phyloP scores from a whole-genome alignment of 177 flowering plant species.

The Vitis hybrid region DNA sequence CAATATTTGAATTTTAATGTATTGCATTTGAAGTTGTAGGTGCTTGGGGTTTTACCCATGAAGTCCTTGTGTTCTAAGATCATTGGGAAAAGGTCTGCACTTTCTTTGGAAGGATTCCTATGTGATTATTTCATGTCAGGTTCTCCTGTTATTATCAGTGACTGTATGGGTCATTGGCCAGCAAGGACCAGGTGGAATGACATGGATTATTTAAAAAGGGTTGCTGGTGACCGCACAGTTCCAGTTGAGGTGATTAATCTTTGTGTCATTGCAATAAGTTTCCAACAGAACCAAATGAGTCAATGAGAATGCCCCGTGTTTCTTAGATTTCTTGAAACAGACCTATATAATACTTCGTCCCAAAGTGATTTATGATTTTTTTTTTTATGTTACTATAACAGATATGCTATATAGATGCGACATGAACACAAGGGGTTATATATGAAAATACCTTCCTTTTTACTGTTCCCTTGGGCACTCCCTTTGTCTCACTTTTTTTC shows the following conservation, averaged over 20 bases:
- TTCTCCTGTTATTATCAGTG: slow-evolving; percentile 76
- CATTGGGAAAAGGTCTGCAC: slow-evolving; percentile 54
- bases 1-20: background rate
- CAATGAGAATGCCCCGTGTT: background rate
- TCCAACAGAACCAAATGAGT: background rate
- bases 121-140: slow-evolving; percentile 67
- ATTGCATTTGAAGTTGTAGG: slow-evolving; percentile 35
- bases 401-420: too few species aligned
- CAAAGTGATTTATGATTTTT: background rate
- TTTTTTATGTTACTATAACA: too few species aligned
- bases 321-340: too few species aligned
- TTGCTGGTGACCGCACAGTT: slow-evolving; percentile 91
- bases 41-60: slow-evolving; percentile 48
- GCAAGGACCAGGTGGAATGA: slow-evolving; percentile 84
- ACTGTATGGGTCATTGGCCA: slow-evolving; percentile 90
- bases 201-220: slow-evolving; percentile 65
- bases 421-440: too few species aligned
- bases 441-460: too few species aligned
- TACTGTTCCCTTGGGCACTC: too few species aligned
- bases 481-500: too few species aligned
- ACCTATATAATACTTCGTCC: background rate
- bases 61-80: slow-evolving; percentile 66
- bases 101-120: slow-evolving; percentile 86
- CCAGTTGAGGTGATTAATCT: slow-evolving; percentile 92
- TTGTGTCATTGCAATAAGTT: background rate